Evolutionary conservation across 106 monocot species (phyloP).

Genomic region (Allium cepa): DNA sequence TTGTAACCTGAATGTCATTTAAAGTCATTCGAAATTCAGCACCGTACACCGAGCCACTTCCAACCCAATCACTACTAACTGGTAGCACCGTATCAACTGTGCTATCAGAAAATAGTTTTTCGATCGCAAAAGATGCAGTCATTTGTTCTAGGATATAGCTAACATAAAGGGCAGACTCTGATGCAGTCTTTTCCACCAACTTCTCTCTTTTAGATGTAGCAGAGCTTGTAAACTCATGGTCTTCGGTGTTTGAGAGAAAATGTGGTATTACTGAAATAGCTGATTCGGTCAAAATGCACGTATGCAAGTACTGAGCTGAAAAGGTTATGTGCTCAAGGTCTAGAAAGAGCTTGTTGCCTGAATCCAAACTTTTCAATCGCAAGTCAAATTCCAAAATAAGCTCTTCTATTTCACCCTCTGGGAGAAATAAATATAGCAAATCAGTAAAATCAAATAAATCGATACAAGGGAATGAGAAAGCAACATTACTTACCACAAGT

Average conservation of each 20-base stretch:
- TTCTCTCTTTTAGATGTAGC: constrained; percentile 18
- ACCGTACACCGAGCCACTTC: constrained; percentile 57
- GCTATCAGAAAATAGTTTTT: constrained; percentile 20
- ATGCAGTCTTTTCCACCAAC: constrained; percentile 4
- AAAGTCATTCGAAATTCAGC: constrained; percentile 48
- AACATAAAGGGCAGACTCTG: constrained; percentile 9
- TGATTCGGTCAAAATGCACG: constrained; percentile 9
- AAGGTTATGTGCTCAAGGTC: constrained; percentile 36
- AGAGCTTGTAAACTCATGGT: constrained; percentile 6
- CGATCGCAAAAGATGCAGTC: constrained; percentile 35
- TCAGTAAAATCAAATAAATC: constrained; percentile 5
- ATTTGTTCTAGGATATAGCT: constrained; percentile 49
- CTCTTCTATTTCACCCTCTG: constrained; percentile 36
- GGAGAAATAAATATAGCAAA: constrained; percentile 9
- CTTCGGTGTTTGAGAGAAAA: constrained; percentile 26
- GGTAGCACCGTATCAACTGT: constrained; percentile 11
- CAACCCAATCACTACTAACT: constrained; percentile 51
- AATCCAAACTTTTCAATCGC: constrained; percentile 25
- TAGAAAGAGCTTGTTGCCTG: constrained; percentile 30
- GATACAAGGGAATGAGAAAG: constrained; percentile 9
- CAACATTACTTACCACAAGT: constrained; percentile 38
- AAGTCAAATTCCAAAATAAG: constrained; percentile 40
- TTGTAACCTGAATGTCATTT: constrained; percentile 62
- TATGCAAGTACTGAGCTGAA: constrained; percentile 18
- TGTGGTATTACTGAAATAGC: constrained; percentile 17